phyloP scores from a whole-genome alignment of 2,329 filamentous ascomycete genomes.

The Xylariales sp. region DNA sequence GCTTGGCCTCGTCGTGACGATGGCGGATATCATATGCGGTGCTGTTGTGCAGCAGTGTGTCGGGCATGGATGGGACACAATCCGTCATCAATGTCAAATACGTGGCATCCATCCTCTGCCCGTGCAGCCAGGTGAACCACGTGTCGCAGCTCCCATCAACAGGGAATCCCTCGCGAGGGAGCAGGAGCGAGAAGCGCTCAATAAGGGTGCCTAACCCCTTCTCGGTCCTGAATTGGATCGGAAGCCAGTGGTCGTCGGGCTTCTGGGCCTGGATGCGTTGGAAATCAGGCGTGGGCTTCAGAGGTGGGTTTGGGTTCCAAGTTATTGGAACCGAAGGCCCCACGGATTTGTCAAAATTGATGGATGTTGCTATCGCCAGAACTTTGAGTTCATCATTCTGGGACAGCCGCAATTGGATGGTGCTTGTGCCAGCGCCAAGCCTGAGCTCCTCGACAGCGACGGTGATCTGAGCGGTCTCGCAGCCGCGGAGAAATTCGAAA shows the following conservation, averaged over 20 bases:
- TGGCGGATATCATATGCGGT: slow-evolving; percentile 12
- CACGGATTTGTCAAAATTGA: slow-evolving; percentile 12
- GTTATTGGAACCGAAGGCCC: slow-evolving; percentile 8
- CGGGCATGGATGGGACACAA: slow-evolving; percentile 14
- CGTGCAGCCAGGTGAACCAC: slow-evolving; percentile 12
- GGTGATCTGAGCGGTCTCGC: slow-evolving; percentile 8
- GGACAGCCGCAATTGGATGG: slow-evolving; percentile 12
- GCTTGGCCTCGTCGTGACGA: slow-evolving; percentile 1
- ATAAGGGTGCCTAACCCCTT: slow-evolving; percentile 12
- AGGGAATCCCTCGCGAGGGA: slow-evolving; percentile 8
- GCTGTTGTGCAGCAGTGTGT: slow-evolving; percentile 14
- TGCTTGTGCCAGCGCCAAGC: slow-evolving; percentile 9
- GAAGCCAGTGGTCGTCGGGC: slow-evolving; percentile 14
- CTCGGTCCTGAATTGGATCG: slow-evolving; percentile 9
- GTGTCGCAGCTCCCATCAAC: slow-evolving; percentile 10
- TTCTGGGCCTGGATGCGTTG: slow-evolving; percentile 6
- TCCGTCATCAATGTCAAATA: slow-evolving; percentile 15
- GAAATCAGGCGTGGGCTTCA: slow-evolving; percentile 13
- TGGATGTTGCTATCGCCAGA: slow-evolving; percentile 10
- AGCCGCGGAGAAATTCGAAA: slow-evolving; percentile 14
- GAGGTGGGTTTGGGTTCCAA: slow-evolving; percentile 10
- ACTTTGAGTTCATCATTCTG: slow-evolving; percentile 8
- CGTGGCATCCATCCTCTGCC: slow-evolving; percentile 11
- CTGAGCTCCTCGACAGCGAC: slow-evolving; percentile 11
- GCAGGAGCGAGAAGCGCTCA: slow-evolving; percentile 9